phyloP scores from a whole-genome alignment of 371 early-diverging fungal species.

The Actinomortierella ambigua region DNA sequence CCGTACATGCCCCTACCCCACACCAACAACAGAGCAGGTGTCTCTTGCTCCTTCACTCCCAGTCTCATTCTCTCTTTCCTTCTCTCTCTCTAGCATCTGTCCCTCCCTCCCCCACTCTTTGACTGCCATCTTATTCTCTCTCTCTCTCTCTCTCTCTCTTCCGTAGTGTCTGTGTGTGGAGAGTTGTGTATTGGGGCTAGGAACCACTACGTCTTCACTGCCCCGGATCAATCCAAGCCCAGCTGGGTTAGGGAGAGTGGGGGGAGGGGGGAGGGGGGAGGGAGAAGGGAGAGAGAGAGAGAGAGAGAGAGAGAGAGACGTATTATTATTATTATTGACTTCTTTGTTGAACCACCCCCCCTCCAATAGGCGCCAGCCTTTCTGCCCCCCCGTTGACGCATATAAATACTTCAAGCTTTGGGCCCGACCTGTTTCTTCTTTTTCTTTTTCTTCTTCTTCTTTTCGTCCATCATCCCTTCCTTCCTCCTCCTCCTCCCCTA shows the following conservation, averaged over 20 bases:
- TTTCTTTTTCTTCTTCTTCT: constrained; percentile 11
- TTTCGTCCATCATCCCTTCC: neutral
- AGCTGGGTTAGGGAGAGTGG: neutral
- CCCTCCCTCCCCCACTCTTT: too few species aligned
- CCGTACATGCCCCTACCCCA: too few species aligned
- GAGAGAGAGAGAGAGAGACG: neutral
- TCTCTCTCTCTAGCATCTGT: too few species aligned
- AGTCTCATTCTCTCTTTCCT: too few species aligned
- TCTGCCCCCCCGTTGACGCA: neutral
- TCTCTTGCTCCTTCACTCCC: too few species aligned
- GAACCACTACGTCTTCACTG: too few species aligned
- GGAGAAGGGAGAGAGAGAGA: neutral
- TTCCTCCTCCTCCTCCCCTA: constrained; percentile 4
- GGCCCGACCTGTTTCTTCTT: neutral
- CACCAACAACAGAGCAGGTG: too few species aligned
- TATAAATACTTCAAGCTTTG: constrained; percentile 2
- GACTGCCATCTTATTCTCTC: too few species aligned
- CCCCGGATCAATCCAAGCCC: neutral
- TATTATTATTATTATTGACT: neutral
- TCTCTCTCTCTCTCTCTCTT: too few species aligned
- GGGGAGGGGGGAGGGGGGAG: neutral
- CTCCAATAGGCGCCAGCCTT: neutral
- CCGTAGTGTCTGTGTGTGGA: too few species aligned
- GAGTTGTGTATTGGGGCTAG: too few species aligned
- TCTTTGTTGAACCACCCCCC: neutral